Conservation (phyloP, 2,329 filamentous ascomycete species). For the Fusarium oligoseptatum region DNA sequence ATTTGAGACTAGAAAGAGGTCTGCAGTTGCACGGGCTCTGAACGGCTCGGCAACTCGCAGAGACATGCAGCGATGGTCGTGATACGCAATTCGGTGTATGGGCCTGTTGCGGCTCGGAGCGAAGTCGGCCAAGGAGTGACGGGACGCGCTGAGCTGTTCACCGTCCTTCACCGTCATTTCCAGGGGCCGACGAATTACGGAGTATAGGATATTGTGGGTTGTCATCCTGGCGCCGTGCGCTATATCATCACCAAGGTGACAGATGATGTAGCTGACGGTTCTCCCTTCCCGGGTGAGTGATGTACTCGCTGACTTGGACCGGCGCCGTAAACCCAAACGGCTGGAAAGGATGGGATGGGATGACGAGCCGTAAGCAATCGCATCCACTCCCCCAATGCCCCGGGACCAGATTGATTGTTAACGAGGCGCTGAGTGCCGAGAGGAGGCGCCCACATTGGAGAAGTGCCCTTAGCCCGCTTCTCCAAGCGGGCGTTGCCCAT, state of each 20-base stretch:
- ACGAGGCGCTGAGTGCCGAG: background rate
- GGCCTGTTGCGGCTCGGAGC: background rate
- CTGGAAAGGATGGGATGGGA: slow-evolving; percentile 12
- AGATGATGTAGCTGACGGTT: slow-evolving; percentile 5
- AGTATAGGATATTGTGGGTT: background rate
- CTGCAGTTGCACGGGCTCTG: background rate
- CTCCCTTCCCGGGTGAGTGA: background rate
- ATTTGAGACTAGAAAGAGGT: background rate
- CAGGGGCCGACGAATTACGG: slow-evolving; percentile 11
- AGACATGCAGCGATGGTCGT: slow-evolving; percentile 2
- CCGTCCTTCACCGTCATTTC: slow-evolving; percentile 15
- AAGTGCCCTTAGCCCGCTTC: slow-evolving; percentile 5
- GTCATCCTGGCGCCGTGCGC: slow-evolving; percentile 16
- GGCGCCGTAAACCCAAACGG: slow-evolving; percentile 11
- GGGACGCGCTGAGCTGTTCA: slow-evolving; percentile 13
- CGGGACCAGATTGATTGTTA: background rate
- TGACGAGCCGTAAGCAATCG: slow-evolving; percentile 6
- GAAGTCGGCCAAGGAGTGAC: slow-evolving; percentile 11
- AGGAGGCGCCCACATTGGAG: slow-evolving; percentile 12
- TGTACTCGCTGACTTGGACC: background rate
- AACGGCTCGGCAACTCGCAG: background rate
- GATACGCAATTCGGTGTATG: background rate
- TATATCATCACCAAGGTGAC: slow-evolving; percentile 7
- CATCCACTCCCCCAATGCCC: slow-evolving; percentile 2
- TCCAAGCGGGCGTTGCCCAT: background rate